A percentile compares a stretch with the other conserved stretches of the same genome.
Evolutionary conservation across 2,329 filamentous ascomycete species (phyloP).

Genomic region (Aspergillus hiratsukae): DNA sequence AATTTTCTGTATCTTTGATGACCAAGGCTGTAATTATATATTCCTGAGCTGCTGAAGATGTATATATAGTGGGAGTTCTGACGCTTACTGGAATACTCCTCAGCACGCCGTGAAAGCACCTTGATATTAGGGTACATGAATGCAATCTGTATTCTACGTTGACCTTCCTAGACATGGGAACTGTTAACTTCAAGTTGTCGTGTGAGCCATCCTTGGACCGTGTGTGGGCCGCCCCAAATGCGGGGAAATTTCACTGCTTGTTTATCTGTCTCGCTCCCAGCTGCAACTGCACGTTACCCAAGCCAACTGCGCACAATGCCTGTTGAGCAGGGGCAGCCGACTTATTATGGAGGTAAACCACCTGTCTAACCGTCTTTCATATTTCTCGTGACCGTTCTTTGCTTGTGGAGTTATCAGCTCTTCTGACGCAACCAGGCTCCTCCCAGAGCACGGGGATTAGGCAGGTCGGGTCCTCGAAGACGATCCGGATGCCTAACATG

Average conservation of each 20-base stretch:
- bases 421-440: constrained; percentile 13
- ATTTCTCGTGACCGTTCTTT: neutral
- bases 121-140: no score
- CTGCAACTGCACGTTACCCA: neutral
- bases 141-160: no score
- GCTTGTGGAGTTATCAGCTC: neutral
- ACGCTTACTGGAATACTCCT: neutral
- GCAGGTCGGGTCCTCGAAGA: constrained; percentile 32
- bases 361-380: neutral
- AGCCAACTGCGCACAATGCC: neutral
- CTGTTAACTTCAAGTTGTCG: neutral
- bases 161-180: neutral
- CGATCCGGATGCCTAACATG: constrained; percentile 34
- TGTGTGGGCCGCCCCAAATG: neutral
- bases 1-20: neutral
- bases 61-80: neutral
- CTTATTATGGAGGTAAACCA: constrained; percentile 2
- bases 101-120: no score
- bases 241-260: neutral
- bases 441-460: constrained; percentile 29
- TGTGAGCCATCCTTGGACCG: neutral
- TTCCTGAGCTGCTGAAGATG: neutral
- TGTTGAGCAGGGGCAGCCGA: neutral
- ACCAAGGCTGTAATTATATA: neutral
- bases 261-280: neutral